phyloP scores from a whole-genome alignment of 2,329 filamentous ascomycete genomes.

The Pestalotiopsis sp. region DNA sequence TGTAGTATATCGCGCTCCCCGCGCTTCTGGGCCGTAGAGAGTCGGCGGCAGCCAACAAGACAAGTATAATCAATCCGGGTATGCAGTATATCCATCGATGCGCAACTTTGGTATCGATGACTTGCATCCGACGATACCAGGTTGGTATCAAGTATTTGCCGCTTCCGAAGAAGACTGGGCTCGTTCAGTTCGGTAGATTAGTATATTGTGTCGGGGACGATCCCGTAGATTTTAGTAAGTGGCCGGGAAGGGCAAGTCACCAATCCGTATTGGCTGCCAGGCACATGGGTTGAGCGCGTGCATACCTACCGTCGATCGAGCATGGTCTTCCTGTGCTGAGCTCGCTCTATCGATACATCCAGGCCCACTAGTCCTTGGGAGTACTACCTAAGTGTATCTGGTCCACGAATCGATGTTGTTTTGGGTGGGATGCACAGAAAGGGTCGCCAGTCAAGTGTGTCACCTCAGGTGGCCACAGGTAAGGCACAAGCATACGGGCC shows the following conservation, averaged over 20 bases:
- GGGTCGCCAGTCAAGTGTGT: not conserved
- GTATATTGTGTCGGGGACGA: not conserved
- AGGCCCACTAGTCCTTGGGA: not conserved
- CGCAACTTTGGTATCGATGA: not conserved
- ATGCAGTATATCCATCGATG: not conserved
- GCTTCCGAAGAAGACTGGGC: not conserved
- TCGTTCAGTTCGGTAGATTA: not conserved
- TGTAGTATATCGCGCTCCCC: conserved; percentile 8
- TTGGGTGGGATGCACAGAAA: conserved; percentile 7
- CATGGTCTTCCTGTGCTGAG: not conserved
- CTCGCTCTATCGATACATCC: conserved; percentile 2
- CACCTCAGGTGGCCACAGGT: conserved; percentile 3
- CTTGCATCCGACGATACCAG: not conserved
- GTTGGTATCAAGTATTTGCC: not conserved
- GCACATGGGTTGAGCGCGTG: conserved; percentile 7
- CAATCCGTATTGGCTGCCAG: conserved; percentile 2
- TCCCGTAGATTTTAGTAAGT: not conserved
- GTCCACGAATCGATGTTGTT: conserved; percentile 11
- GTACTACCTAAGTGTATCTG: not conserved
- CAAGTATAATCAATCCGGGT: not conserved
- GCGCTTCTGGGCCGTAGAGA: not conserved
- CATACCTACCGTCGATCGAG: not conserved
- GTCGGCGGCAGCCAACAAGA: not conserved
- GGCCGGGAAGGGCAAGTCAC: conserved; percentile 12
- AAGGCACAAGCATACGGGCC: not conserved